phyloP scores from a whole-genome alignment of 768 basidiomycete genomes.

The Gyrodon lividus region DNA sequence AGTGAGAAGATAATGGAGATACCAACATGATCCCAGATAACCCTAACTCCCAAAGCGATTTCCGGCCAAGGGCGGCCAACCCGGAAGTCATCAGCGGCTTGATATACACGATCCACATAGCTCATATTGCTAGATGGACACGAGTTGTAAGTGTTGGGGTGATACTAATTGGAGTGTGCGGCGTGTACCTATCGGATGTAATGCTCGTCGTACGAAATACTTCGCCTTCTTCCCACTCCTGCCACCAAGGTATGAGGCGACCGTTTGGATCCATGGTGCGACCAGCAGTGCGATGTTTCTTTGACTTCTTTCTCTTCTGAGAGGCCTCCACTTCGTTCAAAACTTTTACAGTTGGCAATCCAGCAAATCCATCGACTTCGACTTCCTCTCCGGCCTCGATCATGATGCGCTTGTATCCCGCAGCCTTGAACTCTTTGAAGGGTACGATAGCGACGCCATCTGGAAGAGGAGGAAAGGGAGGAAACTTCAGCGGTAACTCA shows the following conservation, averaged over 20 bases:
- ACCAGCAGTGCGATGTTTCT: constrained; percentile 20
- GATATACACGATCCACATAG: constrained; percentile 22
- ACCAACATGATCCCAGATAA: constrained; percentile 32
- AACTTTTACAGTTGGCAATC: constrained; percentile 27
- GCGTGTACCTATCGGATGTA: constrained; percentile 33
- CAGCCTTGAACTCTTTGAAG: constrained; percentile 40
- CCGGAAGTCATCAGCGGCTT: constrained; percentile 32
- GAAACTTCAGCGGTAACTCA: constrained; percentile 29
- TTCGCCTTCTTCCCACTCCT: constrained; percentile 33
- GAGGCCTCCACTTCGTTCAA: constrained; percentile 21
- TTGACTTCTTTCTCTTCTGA: constrained; percentile 15
- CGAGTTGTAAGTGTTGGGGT: not conserved
- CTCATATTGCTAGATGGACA: constrained; percentile 5
- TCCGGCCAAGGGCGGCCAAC: constrained; percentile 32
- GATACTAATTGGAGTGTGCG: not conserved
- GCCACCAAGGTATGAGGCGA: constrained; percentile 30
- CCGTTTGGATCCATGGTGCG: constrained; percentile 19
- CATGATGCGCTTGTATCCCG: constrained; percentile 16
- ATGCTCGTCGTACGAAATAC: constrained; percentile 17
- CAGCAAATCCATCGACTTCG: constrained; percentile 27
- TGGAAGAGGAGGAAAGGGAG: constrained; percentile 47
- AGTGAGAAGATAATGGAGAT: not conserved
- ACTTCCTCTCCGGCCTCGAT: constrained; percentile 12
- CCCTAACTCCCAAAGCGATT: constrained; percentile 26
- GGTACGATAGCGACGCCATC: constrained; percentile 41